Base-by-base conservation (phyloP, 179 eudicot species). In the Silene vulgaris region DNA sequence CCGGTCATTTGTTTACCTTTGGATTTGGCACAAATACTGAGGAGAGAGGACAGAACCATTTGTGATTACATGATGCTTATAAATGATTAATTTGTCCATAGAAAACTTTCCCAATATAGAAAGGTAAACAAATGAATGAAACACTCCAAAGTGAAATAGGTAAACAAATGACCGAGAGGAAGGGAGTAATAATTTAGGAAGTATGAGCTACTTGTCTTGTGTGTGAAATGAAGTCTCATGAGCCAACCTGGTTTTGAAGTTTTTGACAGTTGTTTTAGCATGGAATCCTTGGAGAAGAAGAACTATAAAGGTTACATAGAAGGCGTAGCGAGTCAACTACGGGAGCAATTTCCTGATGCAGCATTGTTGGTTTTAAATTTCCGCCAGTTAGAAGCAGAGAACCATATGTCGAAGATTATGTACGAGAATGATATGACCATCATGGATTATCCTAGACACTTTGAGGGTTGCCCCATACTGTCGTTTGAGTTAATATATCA, bases 381-480 rank as follows among this genome's bases (percentile, higher is more conserved):
- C 73, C 85, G 88, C 3, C 84, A 87, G 57, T 80, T 75, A 64
- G 85, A 79, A 13, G 74, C 45, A 5, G 84, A 82, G 59, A 89
- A 87, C 73, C 82, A 69, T 71, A 85, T 88, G 62, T 83, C 90
- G 30, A 87, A 85, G 61, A 86, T 83, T 59, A 78, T 92, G 82
- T 77, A 89, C 0, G 88, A 85, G 68, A 84, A 87, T 80, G 93
- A 85, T 80, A 85, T 92, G 86, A 92, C 97, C 60, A 83, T 90
- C 68, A 88, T 92, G 96, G 97, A 92, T 69, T 92, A 92, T 75
- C 97, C 97, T 66, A 83, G 89, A 60, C 90, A 90, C n/a, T 89
- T 90, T 65, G 88, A 89, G 78, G 90, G 97, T 65, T 87, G 91
- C 71, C 96, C 96, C 16, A 72, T 90, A 67, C 97, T 92, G 69